Percentiles rank a stretch among this genome's conserved stretches.
Conservation (phyloP, 164 flowering plant species). For the Magnolia officinalis region DNA sequence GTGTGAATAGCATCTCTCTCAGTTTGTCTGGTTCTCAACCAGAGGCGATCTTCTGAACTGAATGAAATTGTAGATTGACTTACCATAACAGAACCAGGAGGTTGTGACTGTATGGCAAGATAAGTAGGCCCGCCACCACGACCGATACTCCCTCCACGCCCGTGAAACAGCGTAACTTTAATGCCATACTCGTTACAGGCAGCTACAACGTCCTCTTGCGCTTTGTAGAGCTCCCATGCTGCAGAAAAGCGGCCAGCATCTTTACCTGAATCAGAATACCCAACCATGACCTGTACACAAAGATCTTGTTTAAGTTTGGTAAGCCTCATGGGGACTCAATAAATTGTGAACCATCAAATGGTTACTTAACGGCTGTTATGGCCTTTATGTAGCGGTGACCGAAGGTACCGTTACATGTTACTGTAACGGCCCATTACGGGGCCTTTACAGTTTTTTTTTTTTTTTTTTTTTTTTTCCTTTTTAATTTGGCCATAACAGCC, state of each 20-base stretch:
- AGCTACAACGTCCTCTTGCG: conserved; percentile 93
- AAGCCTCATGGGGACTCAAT: not conserved
- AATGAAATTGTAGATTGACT: conserved; percentile 1
- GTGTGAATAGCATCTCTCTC: no score
- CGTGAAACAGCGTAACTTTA: conserved; percentile 88
- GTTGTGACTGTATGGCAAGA: conserved; percentile 97
- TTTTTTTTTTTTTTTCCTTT: no score
- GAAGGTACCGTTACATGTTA: no score
- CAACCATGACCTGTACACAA: conserved; percentile 85
- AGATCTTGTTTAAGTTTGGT: not conserved
- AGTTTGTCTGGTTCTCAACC: no score
- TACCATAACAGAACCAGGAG: conserved; percentile 98
- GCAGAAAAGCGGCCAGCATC: conserved; percentile 96
- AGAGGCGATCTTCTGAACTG: not conserved
- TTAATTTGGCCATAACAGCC: no score
- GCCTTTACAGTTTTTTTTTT: no score
- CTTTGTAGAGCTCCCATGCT: conserved; percentile 97
- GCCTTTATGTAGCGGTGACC: no score
- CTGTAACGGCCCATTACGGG: no score
- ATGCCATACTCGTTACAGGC: conserved; percentile 89
- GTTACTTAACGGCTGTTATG: no score
- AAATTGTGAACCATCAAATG: not conserved
- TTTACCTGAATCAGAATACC: conserved; percentile 95
- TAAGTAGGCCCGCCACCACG: conserved; percentile 97
- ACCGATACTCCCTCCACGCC: conserved; percentile 98